Base-by-base conservation (phyloP, 2,329 filamentous ascomycete species). In the Fusarium equiseti region DNA sequence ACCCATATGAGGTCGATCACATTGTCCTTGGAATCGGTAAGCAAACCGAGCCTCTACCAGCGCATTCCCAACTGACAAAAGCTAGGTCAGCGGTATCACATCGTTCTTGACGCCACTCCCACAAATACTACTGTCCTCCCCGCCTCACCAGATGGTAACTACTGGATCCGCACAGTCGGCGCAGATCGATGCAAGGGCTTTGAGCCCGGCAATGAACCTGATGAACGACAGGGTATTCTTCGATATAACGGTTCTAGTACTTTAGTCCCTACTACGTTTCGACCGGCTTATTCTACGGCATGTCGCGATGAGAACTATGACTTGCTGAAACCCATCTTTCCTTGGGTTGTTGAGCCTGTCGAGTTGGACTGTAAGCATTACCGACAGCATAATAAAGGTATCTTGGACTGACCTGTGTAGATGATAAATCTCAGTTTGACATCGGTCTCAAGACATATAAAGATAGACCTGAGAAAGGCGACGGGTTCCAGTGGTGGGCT, bases 101-200 rank as follows among this genome's bases (percentile, higher is more conserved):
- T 74, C 10, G 70, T 75, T 0, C 59, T 75, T 0, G 66, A 75
- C 4, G 68, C 73, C 4, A 70, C 67, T 12, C 68, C 70, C 0
- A 48, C 69, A 1, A 59, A 38, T 3, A 68, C 63, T 0, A 68
- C 66, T 24, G 31, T 51, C 8, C 73, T 73, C 11, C 13, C 35
- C 2, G 45, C 67, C 2, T 62, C 68, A 12, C 54, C 59, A 1
- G 62, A 74, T 15, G 72, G 65, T 2, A 74, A 74, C n/a, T 74
- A 65, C 29, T 74, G 70, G 72, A 75, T 75, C 8, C 69, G 72
- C 13, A 74, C 72, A 5, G 50, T 1, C 62, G 67, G 70, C 9
- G 69, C 1, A 13, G 11, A 1, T 66, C 57, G 50, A 13, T 16
- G 70, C 61, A 2, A 44, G 49, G 6, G 0, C 3, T 52, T 52